Base-by-base conservation (phyloP, 805 yeast species). In the Saturnispora besseyi region DNA sequence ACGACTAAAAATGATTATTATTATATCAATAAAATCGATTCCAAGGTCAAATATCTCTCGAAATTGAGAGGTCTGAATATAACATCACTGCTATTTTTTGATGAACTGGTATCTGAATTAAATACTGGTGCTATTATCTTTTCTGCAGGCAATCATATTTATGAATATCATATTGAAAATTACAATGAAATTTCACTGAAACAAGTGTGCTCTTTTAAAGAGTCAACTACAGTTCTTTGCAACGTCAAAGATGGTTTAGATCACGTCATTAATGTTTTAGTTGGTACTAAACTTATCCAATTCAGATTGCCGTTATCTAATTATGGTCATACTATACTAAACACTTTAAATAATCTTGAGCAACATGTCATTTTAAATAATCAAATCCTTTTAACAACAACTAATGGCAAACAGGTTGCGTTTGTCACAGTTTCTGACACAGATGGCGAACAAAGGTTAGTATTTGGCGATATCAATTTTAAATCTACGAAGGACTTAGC, bases 131-230 rank as follows among this genome's bases (percentile, higher is more conserved):
- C 73, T 2, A 61, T 79, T 10, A 59, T 81, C 11, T 45, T 79
- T 2, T 80, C 81, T 6, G 75, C 81, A 0, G 66, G 68, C 2
- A 85, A 84, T 1, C 54, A 61, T 3, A 54, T 82, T 5, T 70
- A 71, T 46, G 85, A 81, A 56, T 63, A 72, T 4, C 58, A 59
- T 38, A 62, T 75, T 13, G 81, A 78, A 41, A 63, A 72, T 3
- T 61, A 72, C 3, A 73, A 69, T 46, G 78, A 75, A 51, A 64
- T 67, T 42, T 63, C 65, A 30, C 57, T 74, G 4, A 67, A 73
- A 46, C 44, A 40, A 28, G 22, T 46, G 8, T 6, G 26, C 21
- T 9, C 29, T 6, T 46, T 46, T 7, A 46, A 40, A 38, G 18
- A 15, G 6, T 18, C 41, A 33, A 28, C 37, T n/a, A 15, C 4